Evolutionary conservation across 352 stramenopile species (phyloP), one percentile per base, ranked within the genome.

Genomic region (Hyaloperonospora brassicae): DNA sequence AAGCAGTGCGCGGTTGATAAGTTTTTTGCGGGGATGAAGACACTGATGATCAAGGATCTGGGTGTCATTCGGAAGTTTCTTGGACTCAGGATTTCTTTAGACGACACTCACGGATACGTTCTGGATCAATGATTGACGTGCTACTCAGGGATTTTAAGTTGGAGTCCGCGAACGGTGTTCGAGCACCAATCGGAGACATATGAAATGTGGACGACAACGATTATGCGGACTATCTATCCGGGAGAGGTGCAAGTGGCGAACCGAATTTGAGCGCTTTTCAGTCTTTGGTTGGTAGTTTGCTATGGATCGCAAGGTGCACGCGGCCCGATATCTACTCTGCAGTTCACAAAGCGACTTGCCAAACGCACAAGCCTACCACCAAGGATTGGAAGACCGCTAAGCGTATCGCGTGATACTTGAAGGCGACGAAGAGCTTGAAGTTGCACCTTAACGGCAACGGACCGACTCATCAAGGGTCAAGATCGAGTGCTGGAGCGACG

Each of bases 341-440:
- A 24, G 39, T 45, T 2, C 36, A 42, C 14, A 21, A 14, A 12
- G 14, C 5, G 3, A 14, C 11, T 13, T 3, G 10, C 2, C 11
- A 14, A 21, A 42, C 3, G 39, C 17, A 45, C 39, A 45, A 45
- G 10, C 13, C 14, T 2, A 25, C 17, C 8, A 24, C 9, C 35
- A 40, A 40, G 35, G 38, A 43, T 43, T 43, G 38, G 38, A 43
- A 43, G 38, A 43, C 38, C 2, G 38, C 38, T 1, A 43, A 43
- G 7, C 38, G 38, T 43, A 43, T 43, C 38, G 38, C 21, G 11
- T 9, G 38, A 43, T 43, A 23, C 7, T 22, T 22, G 21, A 23
- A 43, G 38, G 22, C 22, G 38, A 23, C 38, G 13, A 43, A 43
- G 35, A 14, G 14, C 22, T 22, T 43, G 9, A 21, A 43, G 38